phyloP scores from a whole-genome alignment of 768 basidiomycete genomes.

The Hygrophoropsis aurantiaca region DNA sequence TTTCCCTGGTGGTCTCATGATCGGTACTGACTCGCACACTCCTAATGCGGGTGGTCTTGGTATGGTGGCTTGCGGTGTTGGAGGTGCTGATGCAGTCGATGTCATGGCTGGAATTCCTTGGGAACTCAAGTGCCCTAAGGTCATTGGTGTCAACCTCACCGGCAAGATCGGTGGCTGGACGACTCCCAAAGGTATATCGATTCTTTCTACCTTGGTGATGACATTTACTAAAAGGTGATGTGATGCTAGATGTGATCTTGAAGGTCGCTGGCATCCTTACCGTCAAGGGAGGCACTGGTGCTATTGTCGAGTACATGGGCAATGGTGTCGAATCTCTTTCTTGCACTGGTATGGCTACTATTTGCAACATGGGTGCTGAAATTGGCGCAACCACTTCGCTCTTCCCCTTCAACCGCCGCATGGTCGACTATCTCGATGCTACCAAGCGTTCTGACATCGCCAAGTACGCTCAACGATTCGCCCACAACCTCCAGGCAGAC shows the following conservation, averaged over 20 bases:
- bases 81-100: conserved; percentile 98
- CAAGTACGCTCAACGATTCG: conserved; percentile 83
- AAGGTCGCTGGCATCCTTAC: conserved; percentile 99
- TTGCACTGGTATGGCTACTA: conserved; percentile 98
- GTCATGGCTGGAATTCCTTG: conserved; percentile 98
- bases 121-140: conserved; percentile 99
- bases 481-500: conserved; percentile 89
- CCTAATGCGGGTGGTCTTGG: conserved; percentile 99
- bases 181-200: conserved; percentile 80
- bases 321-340: conserved; percentile 94
- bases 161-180: conserved; percentile 98
- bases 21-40: conserved; percentile 99
- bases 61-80: conserved; percentile 99
- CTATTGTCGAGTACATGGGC: conserved; percentile 96
- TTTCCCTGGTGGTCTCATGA: conserved; percentile 99
- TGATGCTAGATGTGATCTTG: conserved; percentile 90
- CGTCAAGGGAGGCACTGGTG: conserved; percentile 99
- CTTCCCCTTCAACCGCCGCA: conserved; percentile 98
- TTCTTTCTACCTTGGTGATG: not conserved
- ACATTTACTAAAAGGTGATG: no score
- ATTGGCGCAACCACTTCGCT: conserved; percentile 98
- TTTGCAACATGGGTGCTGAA: conserved; percentile 99
- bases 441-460: conserved; percentile 90
- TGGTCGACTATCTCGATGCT: conserved; percentile 92
- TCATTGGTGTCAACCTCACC: conserved; percentile 94